These are phyloP conservation scores for Amphicarpaea edgeworthii DNA, from an alignment of 306 rosid species.

Conservation along the genomic window DNA sequence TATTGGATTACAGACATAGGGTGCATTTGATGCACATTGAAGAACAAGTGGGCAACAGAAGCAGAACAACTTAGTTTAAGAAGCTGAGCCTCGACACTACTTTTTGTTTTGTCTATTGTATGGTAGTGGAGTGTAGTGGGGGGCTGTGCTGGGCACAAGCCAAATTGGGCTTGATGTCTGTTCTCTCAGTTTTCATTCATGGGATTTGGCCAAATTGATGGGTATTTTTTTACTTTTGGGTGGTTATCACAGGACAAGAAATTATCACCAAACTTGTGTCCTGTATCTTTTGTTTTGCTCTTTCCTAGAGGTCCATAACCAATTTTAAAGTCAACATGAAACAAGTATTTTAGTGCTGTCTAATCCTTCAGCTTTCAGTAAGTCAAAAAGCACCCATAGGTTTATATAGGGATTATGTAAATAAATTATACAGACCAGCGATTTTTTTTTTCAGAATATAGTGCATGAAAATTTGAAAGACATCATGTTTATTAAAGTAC, in stretches of 20 bases:
- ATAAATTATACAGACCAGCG: neutral
- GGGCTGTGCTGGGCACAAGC: neutral
- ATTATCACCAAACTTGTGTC: too few species aligned
- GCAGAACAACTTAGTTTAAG: neutral
- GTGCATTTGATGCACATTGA: neutral
- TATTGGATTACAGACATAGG: neutral
- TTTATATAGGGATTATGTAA: neutral
- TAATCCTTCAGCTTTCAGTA: neutral
- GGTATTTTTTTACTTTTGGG: too few species aligned
- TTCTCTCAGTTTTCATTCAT: neutral
- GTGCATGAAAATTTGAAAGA: conserved; percentile 6
- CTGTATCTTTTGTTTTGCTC: too few species aligned
- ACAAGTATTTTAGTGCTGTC: neutral
- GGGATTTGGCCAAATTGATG: neutral
- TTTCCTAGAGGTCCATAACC: neutral
- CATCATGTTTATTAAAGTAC: neutral
- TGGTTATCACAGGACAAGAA: too few species aligned
- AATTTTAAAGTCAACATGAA: neutral
- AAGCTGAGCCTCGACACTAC: neutral
- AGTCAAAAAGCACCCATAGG: neutral
- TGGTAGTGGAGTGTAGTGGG: neutral
- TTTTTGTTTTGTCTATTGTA: neutral
- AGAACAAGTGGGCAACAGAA: neutral
- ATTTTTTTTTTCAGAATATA: neutral
- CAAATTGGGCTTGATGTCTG: too few species aligned